phyloP scores from a whole-genome alignment of 768 basidiomycete species.

The Pholiota molesta region DNA sequence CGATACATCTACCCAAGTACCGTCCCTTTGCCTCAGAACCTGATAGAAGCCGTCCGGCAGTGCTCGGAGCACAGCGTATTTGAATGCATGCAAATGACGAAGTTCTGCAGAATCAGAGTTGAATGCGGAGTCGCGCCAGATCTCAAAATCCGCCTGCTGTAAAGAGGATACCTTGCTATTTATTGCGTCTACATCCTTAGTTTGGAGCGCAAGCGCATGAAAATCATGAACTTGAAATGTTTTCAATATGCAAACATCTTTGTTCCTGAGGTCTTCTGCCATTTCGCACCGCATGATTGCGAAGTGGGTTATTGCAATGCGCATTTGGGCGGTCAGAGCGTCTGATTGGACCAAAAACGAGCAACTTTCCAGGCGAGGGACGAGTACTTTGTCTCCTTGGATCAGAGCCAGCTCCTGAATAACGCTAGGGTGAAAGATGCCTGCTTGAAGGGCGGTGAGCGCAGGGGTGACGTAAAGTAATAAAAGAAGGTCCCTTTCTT shows the following conservation, averaged over 20 bases:
- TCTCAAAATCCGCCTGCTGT: neutral
- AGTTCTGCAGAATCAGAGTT: neutral
- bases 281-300: neutral
- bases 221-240: neutral
- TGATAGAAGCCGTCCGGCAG: neutral
- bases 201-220: neutral
- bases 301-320: neutral
- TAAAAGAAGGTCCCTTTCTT: neutral
- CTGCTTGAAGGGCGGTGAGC: neutral
- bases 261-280: neutral
- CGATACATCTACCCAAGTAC: neutral
- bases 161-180: neutral
- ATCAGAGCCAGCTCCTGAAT: neutral
- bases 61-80: neutral
- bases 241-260: neutral
- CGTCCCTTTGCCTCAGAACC: neutral
- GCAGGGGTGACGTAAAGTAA: neutral
- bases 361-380: neutral
- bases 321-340: neutral
- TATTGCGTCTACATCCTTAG: neutral
- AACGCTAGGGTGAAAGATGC: neutral
- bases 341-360: neutral
- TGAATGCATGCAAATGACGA: neutral
- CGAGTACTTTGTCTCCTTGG: neutral
- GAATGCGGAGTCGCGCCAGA: neutral